Evolutionary conservation across 2,329 filamentous ascomycete species (phyloP).

Genomic region (Phyllosticta paracitricarpa): DNA sequence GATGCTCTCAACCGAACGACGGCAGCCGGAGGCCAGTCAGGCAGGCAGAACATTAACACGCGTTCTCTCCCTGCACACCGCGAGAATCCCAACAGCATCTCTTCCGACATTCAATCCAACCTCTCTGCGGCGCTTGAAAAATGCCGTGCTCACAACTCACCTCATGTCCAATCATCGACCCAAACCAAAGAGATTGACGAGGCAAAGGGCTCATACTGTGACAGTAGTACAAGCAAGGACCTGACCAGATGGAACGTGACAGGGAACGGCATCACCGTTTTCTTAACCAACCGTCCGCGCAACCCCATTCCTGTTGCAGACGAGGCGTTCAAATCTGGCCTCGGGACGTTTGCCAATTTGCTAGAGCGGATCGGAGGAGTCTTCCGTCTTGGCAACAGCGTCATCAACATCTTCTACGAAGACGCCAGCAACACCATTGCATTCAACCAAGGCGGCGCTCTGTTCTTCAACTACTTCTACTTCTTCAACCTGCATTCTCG

Average conservation of each 20-base stretch:
- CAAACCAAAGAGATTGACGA: constrained; percentile 66
- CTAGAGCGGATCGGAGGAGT: background rate
- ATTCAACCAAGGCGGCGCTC: constrained; percentile 76
- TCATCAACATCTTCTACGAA: constrained; percentile 48
- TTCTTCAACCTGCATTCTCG: constrained; percentile 67
- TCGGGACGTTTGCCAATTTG: background rate
- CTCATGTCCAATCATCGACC: constrained; percentile 62
- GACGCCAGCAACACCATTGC: constrained; percentile 50
- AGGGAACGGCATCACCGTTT: constrained; percentile 3
- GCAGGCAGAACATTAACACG: background rate
- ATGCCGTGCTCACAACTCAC: constrained; percentile 66
- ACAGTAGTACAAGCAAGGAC: constrained; percentile 63
- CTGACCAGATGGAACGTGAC: constrained; percentile 31
- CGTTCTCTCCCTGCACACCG: background rate
- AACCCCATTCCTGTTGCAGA: background rate
- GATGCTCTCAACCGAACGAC: constrained; percentile 17
- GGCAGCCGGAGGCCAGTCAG: background rate
- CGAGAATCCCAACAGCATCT: constrained; percentile 3
- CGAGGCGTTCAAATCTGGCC: background rate
- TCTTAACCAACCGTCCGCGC: background rate
- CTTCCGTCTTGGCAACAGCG: constrained; percentile 31
- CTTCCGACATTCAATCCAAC: constrained; percentile 16
- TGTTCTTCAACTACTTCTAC: constrained; percentile 91
- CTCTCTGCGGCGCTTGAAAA: constrained; percentile 59
- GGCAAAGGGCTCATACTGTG: constrained; percentile 70